Percentiles rank a stretch among this genome's conserved stretches.
These are phyloP conservation scores for Eucalyptus regnans DNA, from an alignment of 345 rosid genomes.

Conservation along the genomic window DNA sequence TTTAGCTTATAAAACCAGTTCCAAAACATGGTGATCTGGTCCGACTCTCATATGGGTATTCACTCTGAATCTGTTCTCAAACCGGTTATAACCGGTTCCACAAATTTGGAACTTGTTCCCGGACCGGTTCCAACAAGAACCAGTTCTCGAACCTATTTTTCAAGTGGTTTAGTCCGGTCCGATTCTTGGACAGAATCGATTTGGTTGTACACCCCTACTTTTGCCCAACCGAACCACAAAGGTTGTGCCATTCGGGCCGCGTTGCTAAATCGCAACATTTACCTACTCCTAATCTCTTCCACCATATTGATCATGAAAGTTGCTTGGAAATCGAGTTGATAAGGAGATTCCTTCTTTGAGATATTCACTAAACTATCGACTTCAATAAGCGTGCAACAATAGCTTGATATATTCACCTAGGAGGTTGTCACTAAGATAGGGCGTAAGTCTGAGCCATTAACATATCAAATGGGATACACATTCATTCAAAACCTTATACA, in stretches of 20 bases:
- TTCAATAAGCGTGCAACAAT: neutral
- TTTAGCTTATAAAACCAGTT: too few species aligned
- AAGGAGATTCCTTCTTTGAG: neutral
- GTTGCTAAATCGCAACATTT: neutral
- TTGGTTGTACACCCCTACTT: too few species aligned
- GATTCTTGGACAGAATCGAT: accelerated
- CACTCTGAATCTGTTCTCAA: too few species aligned
- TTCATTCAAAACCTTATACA: neutral
- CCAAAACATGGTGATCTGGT: too few species aligned
- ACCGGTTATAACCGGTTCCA: accelerated
- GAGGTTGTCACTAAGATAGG: neutral
- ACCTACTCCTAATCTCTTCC: neutral
- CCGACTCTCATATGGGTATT: accelerated
- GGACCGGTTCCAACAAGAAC: accelerated
- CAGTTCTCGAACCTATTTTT: accelerated
- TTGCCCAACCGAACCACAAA: too few species aligned
- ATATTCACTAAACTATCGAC: neutral
- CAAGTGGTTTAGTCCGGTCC: accelerated
- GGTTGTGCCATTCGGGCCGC: too few species aligned
- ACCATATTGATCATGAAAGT: neutral
- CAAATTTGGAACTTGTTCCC: too few species aligned
- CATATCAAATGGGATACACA: accelerated
- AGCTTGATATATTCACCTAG: neutral
- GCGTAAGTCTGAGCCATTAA: accelerated
- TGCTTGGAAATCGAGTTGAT: accelerated